These are phyloP conservation scores for Seminavis robusta DNA, from an alignment of 108 stramenopile species.

Conservation along the genomic window DNA sequence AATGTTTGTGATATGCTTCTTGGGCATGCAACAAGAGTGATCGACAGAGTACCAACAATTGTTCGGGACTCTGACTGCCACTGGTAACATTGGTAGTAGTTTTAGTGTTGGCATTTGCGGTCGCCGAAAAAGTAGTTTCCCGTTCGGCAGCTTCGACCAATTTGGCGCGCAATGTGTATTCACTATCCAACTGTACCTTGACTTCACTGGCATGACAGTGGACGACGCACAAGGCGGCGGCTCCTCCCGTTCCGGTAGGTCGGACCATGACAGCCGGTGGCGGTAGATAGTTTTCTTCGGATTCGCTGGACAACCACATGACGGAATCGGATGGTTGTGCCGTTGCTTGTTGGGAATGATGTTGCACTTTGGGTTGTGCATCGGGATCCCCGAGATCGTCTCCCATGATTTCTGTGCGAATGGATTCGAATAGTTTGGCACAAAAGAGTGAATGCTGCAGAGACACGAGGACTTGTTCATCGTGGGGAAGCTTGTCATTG, in stretches of 20 bases:
- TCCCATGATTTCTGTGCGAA: conserved; percentile 67
- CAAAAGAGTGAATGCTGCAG: conserved; percentile 87
- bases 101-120: conserved; percentile 1
- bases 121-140: conserved; percentile 4
- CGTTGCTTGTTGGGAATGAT: background rate
- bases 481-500: conserved; percentile 12
- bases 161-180: conserved; percentile 74
- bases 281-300: conserved; percentile 77
- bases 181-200: conserved; percentile 80
- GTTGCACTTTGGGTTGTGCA: conserved; percentile 10
- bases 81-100: conserved; percentile 18
- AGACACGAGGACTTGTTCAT: conserved; percentile 66
- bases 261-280: conserved; percentile 62
- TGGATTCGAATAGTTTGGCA: conserved; percentile 84
- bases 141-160: conserved; percentile 70
- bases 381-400: conserved; percentile 42
- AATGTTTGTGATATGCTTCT: conserved; percentile 74
- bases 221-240: conserved; percentile 50
- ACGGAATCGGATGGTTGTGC: conserved; percentile 8
- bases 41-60: conserved; percentile 65
- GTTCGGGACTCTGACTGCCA: conserved; percentile 61
- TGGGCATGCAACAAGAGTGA: conserved; percentile 76
- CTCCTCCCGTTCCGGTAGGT: conserved; percentile 27
- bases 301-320: conserved; percentile 70
- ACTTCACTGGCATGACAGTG: conserved; percentile 88